These are phyloP conservation scores for Clarireedia homoeocarpa DNA, from an alignment of 2,329 filamentous ascomycete genomes.

Conservation along the genomic window DNA sequence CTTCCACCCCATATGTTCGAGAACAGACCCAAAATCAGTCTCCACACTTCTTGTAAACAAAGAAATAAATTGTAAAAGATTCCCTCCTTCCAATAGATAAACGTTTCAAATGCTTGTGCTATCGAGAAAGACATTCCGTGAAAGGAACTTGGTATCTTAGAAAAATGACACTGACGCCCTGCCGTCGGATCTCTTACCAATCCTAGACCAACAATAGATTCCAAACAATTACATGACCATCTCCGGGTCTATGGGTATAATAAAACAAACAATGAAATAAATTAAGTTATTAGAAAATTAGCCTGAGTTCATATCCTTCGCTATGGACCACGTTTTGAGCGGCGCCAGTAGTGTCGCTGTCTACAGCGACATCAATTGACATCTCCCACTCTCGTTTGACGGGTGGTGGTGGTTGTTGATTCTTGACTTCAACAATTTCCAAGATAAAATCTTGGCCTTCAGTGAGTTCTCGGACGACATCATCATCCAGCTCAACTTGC, in stretches of 20 bases:
- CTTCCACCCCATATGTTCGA: too few relatives aligned
- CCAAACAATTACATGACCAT: slow-evolving; percentile 27
- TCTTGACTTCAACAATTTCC: slow-evolving; percentile 41
- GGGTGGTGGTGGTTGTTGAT: slow-evolving; percentile 26
- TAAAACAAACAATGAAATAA: slow-evolving; percentile 9
- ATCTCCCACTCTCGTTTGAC: slow-evolving; percentile 56
- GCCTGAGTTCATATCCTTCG: slow-evolving; percentile 28
- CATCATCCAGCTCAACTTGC: slow-evolving; percentile 82
- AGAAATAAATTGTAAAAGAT: background rate
- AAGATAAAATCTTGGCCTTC: slow-evolving; percentile 91
- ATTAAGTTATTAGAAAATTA: slow-evolving; percentile 29
- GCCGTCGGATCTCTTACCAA: background rate
- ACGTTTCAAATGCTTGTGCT: background rate
- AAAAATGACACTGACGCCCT: slow-evolving; percentile 8
- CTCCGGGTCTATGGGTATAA: slow-evolving; percentile 21
- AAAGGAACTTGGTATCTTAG: slow-evolving; percentile 5
- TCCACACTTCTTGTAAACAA: too few relatives aligned
- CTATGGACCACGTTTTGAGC: slow-evolving; percentile 21
- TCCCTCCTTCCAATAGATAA: background rate
- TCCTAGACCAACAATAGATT: slow-evolving; percentile 5
- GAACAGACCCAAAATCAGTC: too few relatives aligned
- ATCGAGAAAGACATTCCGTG: background rate
- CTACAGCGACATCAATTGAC: slow-evolving; percentile 40
- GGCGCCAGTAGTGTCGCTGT: slow-evolving; percentile 21
- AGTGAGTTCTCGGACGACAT: slow-evolving; percentile 71